Evolutionary conservation across 1,284 basidiomycete species (phyloP), one percentile per base, ranked within the genome.

Genomic region (Filobasidium uniguttulatum): DNA sequence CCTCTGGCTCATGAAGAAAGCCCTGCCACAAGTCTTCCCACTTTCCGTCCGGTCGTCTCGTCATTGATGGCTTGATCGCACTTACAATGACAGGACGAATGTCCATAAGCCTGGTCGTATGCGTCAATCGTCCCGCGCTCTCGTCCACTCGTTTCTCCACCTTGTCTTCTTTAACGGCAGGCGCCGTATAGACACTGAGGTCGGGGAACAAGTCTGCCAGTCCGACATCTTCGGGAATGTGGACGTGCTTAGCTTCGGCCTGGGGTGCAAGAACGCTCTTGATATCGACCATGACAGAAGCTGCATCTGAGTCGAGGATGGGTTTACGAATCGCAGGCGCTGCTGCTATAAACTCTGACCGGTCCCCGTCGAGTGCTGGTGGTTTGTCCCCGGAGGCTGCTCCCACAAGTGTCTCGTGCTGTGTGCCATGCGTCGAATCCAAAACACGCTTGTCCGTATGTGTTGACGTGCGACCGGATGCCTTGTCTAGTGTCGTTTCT

Each of bases 71-170:
- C 37, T 76, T 65, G 5, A 79, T 59, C 3, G 73, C 72, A 34
- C 74, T 75, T 31, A 78, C 71, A 12, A 79, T 70, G 12, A 77
- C 61, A 0, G 76, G 76, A 37, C 73, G 71, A 23, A 72, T 65
- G 47, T 78, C 76, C 57, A 78, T 67, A 26, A 77, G 60, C 25
- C 75, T 65, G 2, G 73, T 72, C 1, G 73, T 73, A 48, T 76
- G 75, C 0, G 72, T 71, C 12, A 74, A 59, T 5, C 69, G 67
- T 28, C 67, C 64, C 0, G 65, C 64, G 3, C 66, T 63, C 49
- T 75, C 73, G 53, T 77, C 76, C 45, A 71, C 59, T 2, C 77
- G 67, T 37, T 71, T 66, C 47, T 73, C 69, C 15, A 62, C 50
- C 48, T 71, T 71, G 38, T 64, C 65, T 30, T 56, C 54, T 8